phyloP scores from a whole-genome alignment of 805 yeast genomes.

The Pichia ethanolica region DNA sequence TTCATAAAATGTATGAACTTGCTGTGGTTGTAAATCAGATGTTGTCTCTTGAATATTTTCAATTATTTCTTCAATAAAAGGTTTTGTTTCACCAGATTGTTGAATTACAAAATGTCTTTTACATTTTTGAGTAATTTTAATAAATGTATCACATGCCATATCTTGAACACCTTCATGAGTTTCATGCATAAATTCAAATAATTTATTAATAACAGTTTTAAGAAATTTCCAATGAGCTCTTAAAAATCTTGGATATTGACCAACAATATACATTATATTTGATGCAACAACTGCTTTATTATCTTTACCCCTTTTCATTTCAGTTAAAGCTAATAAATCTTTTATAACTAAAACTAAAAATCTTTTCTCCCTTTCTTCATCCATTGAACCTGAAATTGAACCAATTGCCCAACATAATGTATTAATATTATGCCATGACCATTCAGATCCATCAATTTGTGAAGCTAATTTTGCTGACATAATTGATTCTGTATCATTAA shows the following conservation, averaged over 20 bases:
- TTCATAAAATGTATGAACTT: slow-evolving; percentile 94
- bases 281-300: slow-evolving; percentile 99
- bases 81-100: slow-evolving; percentile 80
- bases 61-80: slow-evolving; percentile 87
- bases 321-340: slow-evolving; percentile 85
- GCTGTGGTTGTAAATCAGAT: slow-evolving; percentile 91
- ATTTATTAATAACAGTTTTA: slow-evolving; percentile 89
- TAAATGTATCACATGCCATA: slow-evolving; percentile 99
- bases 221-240: slow-evolving; percentile 98
- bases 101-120: slow-evolving; percentile 88
- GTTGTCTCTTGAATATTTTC: slow-evolving; percentile 77
- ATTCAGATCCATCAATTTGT: slow-evolving; percentile 93
- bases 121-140: slow-evolving; percentile 91
- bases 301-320: slow-evolving; percentile 94
- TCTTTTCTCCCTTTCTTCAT: slow-evolving; percentile 93
- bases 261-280: slow-evolving; percentile 99
- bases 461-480: slow-evolving; percentile 87
- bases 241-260: slow-evolving; percentile 95
- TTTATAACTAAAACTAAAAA: slow-evolving; percentile 90
- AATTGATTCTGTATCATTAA: slow-evolving; percentile 85
- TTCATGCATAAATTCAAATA: slow-evolving; percentile 98
- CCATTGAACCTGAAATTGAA: slow-evolving; percentile 97
- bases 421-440: slow-evolving; percentile 99
- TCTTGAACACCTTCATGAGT: slow-evolving; percentile 99
- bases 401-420: slow-evolving; percentile 99